phyloP scores from a whole-genome alignment of 2,329 filamentous ascomycete genomes.

The Stagonosporopsis vannaccii region DNA sequence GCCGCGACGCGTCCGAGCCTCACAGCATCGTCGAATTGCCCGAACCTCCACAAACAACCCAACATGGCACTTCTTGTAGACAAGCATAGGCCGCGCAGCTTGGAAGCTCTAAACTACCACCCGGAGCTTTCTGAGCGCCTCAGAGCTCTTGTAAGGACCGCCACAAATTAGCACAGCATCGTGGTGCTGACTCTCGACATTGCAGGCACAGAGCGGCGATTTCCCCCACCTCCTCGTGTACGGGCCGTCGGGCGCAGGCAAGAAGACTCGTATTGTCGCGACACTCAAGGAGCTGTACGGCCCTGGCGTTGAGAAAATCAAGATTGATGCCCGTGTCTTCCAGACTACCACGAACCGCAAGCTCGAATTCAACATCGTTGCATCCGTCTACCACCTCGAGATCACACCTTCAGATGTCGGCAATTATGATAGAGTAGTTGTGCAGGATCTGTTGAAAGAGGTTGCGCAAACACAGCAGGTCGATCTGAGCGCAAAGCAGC shows the following conservation, averaged over 20 bases:
- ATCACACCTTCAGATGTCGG: constrained; percentile 98
- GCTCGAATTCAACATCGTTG: constrained; percentile 98
- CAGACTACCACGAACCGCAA: constrained; percentile 96
- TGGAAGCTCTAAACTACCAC: constrained; percentile 86
- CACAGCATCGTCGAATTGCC: constrained; percentile 18
- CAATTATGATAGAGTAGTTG: constrained; percentile 92
- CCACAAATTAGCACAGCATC: not conserved
- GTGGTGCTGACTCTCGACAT: not conserved
- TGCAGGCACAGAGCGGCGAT: constrained; percentile 90
- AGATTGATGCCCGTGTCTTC: constrained; percentile 97
- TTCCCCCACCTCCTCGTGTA: constrained; percentile 98
- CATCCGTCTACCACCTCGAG: constrained; percentile 96
- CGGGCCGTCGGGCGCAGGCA: constrained; percentile 93
- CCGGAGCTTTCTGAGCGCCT: constrained; percentile 85
- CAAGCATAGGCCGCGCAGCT: constrained; percentile 72
- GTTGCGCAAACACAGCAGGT: constrained; percentile 99
- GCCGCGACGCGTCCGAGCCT: constrained; percentile 35
- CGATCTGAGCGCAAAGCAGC: constrained; percentile 87
- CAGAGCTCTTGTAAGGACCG: constrained; percentile 74
- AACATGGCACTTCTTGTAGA: constrained; percentile 71
- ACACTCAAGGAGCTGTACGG: constrained; percentile 96
- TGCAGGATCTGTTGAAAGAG: constrained; percentile 95
- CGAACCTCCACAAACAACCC: constrained; percentile 12
- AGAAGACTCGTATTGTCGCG: constrained; percentile 96
- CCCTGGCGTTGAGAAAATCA: constrained; percentile 98